Evolutionary conservation across 1,284 basidiomycete species (phyloP), one percentile per base, ranked within the genome.

Genomic region (Porphyrellus sp.): DNA sequence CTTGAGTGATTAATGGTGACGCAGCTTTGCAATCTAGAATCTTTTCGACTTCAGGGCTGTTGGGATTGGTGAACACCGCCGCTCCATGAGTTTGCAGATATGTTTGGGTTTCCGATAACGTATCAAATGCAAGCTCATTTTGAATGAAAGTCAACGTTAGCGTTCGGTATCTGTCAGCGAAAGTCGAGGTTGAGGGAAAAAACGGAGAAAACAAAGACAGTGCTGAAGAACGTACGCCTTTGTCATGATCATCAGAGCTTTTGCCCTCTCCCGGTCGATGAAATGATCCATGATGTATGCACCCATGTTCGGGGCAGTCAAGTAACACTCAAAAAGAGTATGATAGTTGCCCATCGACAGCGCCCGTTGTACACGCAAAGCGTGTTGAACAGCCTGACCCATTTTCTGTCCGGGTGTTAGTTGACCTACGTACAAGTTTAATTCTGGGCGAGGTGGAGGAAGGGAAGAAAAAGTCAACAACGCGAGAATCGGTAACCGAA

Each of bases 201-300:
- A 53, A 28, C 27, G 35, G 23, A 31, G 30, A 6, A 25, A 41
- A 40, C 38, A 18, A 47, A 44, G 27, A 21, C 5, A 21, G 21
- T 7, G 33, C 50, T 30, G 31, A 9, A 38, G 30, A 9, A 70
- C 93, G 67, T 62, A 96, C 94, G 91, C 89, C 80, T 90, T 95
- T 34, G 92, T 83, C 76, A 99, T 94, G 61, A 90, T 83, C 62
- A 93, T 82, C 52, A 99, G 73, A 1, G 94, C 94, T 55, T 86
- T 84, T 51, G 91, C 81, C 51, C 97, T 77, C 74, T 98, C 97
- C 59, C 97, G 83, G 65, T 89, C 86, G 61, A 98, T 89, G 70
- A 99, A 98, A 71, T 98, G 94, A 72, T 99, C 96, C 92, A 99
- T 97, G 67, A 99, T 93, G 72, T 98, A 98, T 52, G 85, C 94